Evolutionary conservation across 2,329 filamentous ascomycete species (phyloP).

Genomic region (Leptographium wingfieldii): DNA sequence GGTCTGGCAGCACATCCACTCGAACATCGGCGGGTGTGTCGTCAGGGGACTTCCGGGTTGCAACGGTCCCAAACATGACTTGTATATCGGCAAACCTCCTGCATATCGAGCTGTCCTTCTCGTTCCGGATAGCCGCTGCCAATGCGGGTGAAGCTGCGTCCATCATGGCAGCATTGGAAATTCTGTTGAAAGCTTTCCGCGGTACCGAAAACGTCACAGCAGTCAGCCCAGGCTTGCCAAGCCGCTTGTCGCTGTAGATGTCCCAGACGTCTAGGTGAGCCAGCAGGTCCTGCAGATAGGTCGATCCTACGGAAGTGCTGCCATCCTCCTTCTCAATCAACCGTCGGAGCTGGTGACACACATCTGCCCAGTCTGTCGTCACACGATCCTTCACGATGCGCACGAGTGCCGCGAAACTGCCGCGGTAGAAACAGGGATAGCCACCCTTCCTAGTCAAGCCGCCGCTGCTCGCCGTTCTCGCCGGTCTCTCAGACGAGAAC

Average conservation of each 20-base stretch:
- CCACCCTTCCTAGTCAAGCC: too few species aligned
- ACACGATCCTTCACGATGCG: constrained; percentile 23
- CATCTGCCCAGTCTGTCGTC: background rate
- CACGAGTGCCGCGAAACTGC: constrained; percentile 26
- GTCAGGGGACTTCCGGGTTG: constrained; percentile 11
- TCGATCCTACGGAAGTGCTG: too few species aligned
- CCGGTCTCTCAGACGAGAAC: constrained; percentile 19
- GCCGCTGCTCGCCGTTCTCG: too few species aligned
- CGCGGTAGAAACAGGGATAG: constrained; percentile 6
- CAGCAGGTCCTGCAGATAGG: constrained; percentile 18
- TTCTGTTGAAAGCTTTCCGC: constrained; percentile 12
- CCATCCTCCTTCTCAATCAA: background rate
- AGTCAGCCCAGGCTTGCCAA: constrained; percentile 18
- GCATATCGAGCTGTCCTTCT: constrained; percentile 12
- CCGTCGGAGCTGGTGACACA: background rate
- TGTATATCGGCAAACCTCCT: constrained; percentile 26
- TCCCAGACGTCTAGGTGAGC: constrained; percentile 24
- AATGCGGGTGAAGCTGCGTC: background rate
- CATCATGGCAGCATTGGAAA: background rate
- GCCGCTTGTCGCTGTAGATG: constrained; percentile 19
- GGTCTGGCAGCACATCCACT: constrained; percentile 14
- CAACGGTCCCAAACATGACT: constrained; percentile 26
- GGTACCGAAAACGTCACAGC: constrained; percentile 26
- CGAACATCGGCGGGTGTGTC: constrained; percentile 19
- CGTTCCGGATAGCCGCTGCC: background rate